Evolutionary conservation across 192 early-diverging fungal genomes (phyloP).

Genomic region (Lunasporangiospora selenospora): DNA sequence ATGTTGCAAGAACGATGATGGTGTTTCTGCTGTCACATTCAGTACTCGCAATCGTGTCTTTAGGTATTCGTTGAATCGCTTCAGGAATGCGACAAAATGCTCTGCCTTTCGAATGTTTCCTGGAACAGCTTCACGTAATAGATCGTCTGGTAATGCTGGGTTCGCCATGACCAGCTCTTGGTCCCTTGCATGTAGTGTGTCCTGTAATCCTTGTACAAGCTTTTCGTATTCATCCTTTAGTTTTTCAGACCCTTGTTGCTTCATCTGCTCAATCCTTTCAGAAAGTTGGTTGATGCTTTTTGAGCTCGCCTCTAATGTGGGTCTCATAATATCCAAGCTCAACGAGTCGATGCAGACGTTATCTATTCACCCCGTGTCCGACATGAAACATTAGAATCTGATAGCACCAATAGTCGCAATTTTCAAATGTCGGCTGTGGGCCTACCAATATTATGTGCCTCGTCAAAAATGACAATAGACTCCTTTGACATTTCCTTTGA

Average conservation of each 20-base stretch:
- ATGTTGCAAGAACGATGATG: constrained; percentile 92
- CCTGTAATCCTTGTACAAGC: constrained; percentile 87
- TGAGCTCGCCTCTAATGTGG: constrained; percentile 90
- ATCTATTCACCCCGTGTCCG: constrained; percentile 71
- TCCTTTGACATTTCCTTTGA: constrained; percentile 95
- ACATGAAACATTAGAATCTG: background rate
- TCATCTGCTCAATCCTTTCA: constrained; percentile 82
- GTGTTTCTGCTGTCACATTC: constrained; percentile 97
- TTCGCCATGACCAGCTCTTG: constrained; percentile 92
- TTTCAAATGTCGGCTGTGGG: background rate
- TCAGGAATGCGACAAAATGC: constrained; percentile 97
- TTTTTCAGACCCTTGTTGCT: constrained; percentile 86
- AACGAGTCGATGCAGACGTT: constrained; percentile 99
- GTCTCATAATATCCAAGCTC: constrained; percentile 91
- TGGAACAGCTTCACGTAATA: constrained; percentile 92
- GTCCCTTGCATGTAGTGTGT: constrained; percentile 74
- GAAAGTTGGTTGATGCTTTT: constrained; percentile 75
- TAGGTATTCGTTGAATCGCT: constrained; percentile 97
- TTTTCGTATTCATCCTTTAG: constrained; percentile 89
- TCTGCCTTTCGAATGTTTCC: constrained; percentile 98
- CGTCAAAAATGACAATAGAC: constrained; percentile 99
- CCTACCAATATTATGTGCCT: constrained; percentile 98
- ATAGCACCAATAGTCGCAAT: background rate
- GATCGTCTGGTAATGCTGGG: constrained; percentile 94
- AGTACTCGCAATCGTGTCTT: constrained; percentile 96